A percentile compares a stretch with the other conserved stretches of the same genome.
These are phyloP conservation scores for Suillus subalutaceus DNA, from an alignment of 768 basidiomycete species.

Conservation along the genomic window DNA sequence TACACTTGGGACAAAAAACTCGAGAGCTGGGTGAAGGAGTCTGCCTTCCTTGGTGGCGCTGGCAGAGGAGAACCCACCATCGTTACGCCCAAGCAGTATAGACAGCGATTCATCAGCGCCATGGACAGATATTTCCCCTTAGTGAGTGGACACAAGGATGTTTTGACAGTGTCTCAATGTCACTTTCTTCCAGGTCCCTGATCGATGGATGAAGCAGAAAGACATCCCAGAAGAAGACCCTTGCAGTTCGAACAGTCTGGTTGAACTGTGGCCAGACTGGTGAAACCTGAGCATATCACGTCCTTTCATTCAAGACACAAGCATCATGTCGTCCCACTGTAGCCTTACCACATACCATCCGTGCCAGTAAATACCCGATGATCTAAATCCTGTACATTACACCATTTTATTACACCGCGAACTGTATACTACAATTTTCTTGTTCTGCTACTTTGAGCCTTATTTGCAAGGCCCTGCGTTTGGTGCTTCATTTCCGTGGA, in stretches of 20 bases:
- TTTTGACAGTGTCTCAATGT: conserved; percentile 4
- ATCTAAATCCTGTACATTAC: conserved; percentile 9
- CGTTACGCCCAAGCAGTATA: conserved; percentile 93
- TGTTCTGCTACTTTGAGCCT: conserved; percentile 35
- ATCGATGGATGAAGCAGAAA: conserved; percentile 89
- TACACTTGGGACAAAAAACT: conserved; percentile 99
- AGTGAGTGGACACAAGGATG: conserved; percentile 44
- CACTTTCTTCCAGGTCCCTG: conserved; percentile 63
- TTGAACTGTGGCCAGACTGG: conserved; percentile 70
- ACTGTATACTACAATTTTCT: conserved; percentile 24
- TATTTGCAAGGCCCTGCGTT: conserved; percentile 48
- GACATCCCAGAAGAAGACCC: conserved; percentile 79
- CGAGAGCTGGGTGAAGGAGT: conserved; percentile 98
- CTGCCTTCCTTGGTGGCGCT: conserved; percentile 81
- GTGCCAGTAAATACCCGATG: conserved; percentile 6
- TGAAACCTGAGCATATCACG: conserved; percentile 22
- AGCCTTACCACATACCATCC: conserved; percentile 5
- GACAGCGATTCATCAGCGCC: conserved; percentile 81
- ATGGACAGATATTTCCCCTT: conserved; percentile 91
- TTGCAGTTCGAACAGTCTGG: conserved; percentile 48
- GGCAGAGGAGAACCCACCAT: conserved; percentile 93
- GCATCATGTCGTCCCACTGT: conserved; percentile 9
- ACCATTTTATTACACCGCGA: not conserved
- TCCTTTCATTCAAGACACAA: not conserved
- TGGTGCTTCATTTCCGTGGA: conserved; percentile 64